phyloP scores from a whole-genome alignment of 73 alveolate genomes.

The Blepharisma stoltei region DNA sequence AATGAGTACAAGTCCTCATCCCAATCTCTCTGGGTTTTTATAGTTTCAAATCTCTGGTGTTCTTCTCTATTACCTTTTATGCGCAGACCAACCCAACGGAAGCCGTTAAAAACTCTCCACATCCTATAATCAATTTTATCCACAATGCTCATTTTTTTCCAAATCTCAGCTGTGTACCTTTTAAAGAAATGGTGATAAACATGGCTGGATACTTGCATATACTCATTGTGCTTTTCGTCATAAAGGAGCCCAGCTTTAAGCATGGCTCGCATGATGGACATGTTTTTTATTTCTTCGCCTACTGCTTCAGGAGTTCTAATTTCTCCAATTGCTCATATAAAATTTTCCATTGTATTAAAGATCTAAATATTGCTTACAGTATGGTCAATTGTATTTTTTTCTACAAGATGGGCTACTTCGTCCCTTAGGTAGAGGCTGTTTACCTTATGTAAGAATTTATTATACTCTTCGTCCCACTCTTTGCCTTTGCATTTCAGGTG shows the following conservation, averaged over 20 bases:
- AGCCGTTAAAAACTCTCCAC: neutral
- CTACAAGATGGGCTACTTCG: constrained; percentile 1
- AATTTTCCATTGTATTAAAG: neutral
- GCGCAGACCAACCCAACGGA: too few species aligned
- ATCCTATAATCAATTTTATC: neutral
- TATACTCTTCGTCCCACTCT: constrained; percentile 17
- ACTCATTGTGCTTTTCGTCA: constrained; percentile 1
- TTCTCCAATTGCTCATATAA: neutral
- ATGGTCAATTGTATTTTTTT: neutral
- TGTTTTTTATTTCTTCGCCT: constrained; percentile 31
- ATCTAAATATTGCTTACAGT: constrained; percentile 8
- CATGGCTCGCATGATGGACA: neutral
- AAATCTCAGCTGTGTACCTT: neutral
- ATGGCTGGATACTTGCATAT: neutral
- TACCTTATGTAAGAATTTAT: neutral
- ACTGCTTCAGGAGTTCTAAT: neutral
- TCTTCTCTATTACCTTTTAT: neutral
- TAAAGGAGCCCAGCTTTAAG: constrained; percentile 9
- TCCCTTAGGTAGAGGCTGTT: neutral
- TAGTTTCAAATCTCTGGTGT: neutral
- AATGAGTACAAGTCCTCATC: neutral
- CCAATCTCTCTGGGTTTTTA: neutral
- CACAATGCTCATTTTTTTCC: constrained; percentile 10
- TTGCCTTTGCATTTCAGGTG: neutral
- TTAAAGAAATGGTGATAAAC: neutral